These are phyloP conservation scores for Chondrus crispus DNA, from an alignment of 23 red algal species.

Conservation along the genomic window DNA sequence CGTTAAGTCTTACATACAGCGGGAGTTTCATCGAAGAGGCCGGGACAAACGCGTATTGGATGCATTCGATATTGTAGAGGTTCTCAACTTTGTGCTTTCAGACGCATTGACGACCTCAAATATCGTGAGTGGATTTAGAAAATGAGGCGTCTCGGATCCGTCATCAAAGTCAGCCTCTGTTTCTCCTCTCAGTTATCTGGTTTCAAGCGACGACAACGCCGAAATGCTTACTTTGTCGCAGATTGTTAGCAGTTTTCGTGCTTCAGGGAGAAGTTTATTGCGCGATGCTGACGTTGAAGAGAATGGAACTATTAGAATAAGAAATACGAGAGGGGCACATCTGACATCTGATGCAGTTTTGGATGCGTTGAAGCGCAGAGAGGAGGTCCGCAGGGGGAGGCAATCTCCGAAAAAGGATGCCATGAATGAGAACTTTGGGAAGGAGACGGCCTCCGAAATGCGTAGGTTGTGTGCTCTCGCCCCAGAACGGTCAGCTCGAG, in stretches of 20 bases:
- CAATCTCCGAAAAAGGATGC: no score
- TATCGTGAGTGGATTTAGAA: slow-evolving; percentile 7
- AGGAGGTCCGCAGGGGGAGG: no score
- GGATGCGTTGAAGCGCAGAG: not conserved
- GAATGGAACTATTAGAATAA: not conserved
- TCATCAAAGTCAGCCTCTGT: not conserved
- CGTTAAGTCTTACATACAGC: not conserved
- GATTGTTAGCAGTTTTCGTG: not conserved
- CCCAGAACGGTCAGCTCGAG: no score
- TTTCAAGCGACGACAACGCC: not conserved
- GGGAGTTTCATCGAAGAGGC: not conserved
- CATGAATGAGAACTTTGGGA: no score
- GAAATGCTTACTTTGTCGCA: not conserved
- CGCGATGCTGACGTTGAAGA: not conserved
- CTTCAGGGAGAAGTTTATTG: not conserved
- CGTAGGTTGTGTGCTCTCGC: no score
- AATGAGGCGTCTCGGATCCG: not conserved
- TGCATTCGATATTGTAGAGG: not conserved
- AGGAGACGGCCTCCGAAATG: no score
- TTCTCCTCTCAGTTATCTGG: not conserved
- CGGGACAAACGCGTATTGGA: no score
- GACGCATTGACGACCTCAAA: not conserved
- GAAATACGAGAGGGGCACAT: not conserved
- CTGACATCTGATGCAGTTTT: not conserved
- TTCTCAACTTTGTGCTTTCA: not conserved